Evolutionary conservation across 116 monocot genomes (phyloP), one percentile per base, ranked within the genome.

Genomic region (Posidonia oceanica): DNA sequence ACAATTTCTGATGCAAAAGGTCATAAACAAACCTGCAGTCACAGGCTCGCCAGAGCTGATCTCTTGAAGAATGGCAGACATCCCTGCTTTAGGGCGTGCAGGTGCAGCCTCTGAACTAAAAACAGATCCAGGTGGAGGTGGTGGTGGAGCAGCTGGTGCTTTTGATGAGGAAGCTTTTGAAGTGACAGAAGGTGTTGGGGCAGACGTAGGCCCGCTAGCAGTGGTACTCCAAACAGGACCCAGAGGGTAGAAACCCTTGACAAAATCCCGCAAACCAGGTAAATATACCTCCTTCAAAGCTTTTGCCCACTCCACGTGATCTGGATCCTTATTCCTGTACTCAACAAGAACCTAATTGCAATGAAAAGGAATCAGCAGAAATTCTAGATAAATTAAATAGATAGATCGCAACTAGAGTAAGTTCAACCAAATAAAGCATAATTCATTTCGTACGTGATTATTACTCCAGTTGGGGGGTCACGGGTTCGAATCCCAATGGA

Each of bases 291-390:
- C 97, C 78, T 97, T 97, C 71, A 97, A 75, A 71, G 92, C 80
- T 85, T 92, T 97, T 61, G 89, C 89, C 97, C 97, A 97, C 64
- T 97, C 92, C n/a, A 86, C 87, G 74, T 97, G 97, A 48, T 92
- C 77, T 59, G 83, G 72, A 73, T 97, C 87, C 67, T 87, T 91
- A 73, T 89, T 97, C 75, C 87, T 88, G 67, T 82, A 91, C 74
- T 87, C 87, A 68, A 91, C 89, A 74, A 97, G 89, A 56, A 97
- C 67, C 94, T 94, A 39, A 60, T n/a, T 53, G 12, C 16, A 70
- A 67, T 42, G 48, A 48, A 48, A 39, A 64, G 15, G 14, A 74
- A 39, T 72, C 60, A 22, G 14, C 12, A 48, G 48, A 48, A 48
- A 48, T 48, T 48, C 48, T 48, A 48, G 8, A 48, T 48, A 48